Conservation (phyloP, 2,329 filamentous ascomycete genomes). For the Fonsecaea monophora region DNA sequence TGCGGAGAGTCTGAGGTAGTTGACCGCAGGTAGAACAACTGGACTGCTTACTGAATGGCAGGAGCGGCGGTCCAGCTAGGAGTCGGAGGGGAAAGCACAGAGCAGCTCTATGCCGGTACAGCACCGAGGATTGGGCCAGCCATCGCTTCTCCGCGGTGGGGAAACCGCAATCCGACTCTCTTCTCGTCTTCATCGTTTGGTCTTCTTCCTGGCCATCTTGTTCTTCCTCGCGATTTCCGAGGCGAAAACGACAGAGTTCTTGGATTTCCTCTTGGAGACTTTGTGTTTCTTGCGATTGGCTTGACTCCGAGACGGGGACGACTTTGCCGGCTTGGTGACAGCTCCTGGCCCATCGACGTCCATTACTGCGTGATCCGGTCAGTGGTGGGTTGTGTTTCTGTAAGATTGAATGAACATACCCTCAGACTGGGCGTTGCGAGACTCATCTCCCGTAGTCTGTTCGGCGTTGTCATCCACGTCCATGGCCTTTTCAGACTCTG, state of each 20-base stretch:
- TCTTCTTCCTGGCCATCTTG: slow-evolving; percentile 30
- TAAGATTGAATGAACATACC: neutral
- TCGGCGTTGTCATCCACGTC: slow-evolving; percentile 54
- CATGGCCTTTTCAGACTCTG: slow-evolving; percentile 47
- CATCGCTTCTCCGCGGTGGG: neutral
- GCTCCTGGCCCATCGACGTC: slow-evolving; percentile 33
- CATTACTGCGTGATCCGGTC: slow-evolving; percentile 25
- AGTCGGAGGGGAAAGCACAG: neutral
- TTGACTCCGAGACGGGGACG: slow-evolving; percentile 16
- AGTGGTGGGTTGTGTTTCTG: neutral
- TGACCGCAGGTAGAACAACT: neutral
- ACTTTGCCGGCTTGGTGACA: slow-evolving; percentile 27
- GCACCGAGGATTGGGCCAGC: neutral
- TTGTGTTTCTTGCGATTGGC: slow-evolving; percentile 31
- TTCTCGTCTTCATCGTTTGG: slow-evolving; percentile 24
- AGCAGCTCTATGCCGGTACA: neutral
- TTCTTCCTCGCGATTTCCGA: slow-evolving; percentile 34
- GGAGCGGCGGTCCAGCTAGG: neutral
- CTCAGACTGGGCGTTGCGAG: slow-evolving; percentile 49
- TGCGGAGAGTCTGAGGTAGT: neutral
- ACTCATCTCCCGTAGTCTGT: slow-evolving; percentile 51
- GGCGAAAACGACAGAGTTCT: slow-evolving; percentile 36
- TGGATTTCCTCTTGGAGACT: slow-evolving; percentile 36
- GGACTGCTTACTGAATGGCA: neutral
- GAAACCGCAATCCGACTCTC: neutral